These are phyloP conservation scores for Chlorella variabilis DNA, from an alignment of 163 green algal species.

Conservation along the genomic window DNA sequence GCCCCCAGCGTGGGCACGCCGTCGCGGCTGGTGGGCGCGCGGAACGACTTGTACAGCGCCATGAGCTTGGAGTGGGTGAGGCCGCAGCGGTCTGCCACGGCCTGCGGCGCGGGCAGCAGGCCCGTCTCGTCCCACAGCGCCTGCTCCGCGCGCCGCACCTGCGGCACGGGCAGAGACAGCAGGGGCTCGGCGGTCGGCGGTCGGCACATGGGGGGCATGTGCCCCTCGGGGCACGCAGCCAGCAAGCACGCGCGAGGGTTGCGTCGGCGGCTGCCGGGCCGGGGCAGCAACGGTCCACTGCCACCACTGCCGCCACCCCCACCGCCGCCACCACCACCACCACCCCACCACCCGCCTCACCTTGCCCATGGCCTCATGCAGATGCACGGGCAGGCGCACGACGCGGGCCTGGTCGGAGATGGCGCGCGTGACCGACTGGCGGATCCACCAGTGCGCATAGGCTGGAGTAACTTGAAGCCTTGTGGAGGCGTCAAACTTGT, in stretches of 20 bases:
- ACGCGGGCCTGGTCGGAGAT: conserved; percentile 73
- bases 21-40: conserved; percentile 44
- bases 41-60: conserved; percentile 52
- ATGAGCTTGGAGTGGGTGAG: conserved; percentile 44
- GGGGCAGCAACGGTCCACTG: no score
- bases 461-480: conserved; percentile 98
- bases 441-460: conserved; percentile 99
- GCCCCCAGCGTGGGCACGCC: conserved; percentile 18
- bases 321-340: no score
- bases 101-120: conserved; percentile 39
- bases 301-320: no score
- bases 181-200: neutral
- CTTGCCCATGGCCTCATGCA: conserved; percentile 73
- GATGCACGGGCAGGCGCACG: conserved; percentile 79
- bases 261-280: no score
- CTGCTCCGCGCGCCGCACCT: conserved; percentile 55
- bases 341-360: neutral
- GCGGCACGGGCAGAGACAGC: no score
- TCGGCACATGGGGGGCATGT: neutral
- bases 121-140: conserved; percentile 54
- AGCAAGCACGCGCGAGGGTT: no score
- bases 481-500: conserved; percentile 93
- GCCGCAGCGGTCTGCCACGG: conserved; percentile 57
- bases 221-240: no score
- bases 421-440: conserved; percentile 80